These are phyloP conservation scores for Pichia sp. DNA, from an alignment of 1,139 yeast species.

Conservation along the genomic window DNA sequence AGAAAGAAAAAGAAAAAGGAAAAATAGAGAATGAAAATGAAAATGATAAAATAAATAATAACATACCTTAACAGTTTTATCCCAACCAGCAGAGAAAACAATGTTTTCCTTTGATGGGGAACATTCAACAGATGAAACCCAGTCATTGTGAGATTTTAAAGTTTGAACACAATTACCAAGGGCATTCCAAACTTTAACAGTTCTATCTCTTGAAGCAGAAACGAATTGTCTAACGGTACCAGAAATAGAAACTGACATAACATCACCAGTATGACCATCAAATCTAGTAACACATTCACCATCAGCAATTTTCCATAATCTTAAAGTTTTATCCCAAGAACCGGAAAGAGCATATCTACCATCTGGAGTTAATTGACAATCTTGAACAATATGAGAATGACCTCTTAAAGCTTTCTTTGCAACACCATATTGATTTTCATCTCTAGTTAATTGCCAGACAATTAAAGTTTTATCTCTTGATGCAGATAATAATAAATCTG, in stretches of 20 bases:
- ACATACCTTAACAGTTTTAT: slow-evolving; percentile 98
- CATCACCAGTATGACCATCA: slow-evolving; percentile 98
- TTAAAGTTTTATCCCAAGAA: slow-evolving; percentile 99
- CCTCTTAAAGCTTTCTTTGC: slow-evolving; percentile 97
- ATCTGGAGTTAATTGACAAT: slow-evolving; percentile 96
- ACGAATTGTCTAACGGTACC: slow-evolving; percentile 97
- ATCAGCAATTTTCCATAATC: slow-evolving; percentile 95
- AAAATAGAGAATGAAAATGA: slow-evolving; percentile 1
- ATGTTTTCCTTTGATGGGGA: slow-evolving; percentile 63
- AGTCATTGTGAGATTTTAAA: slow-evolving; percentile 93
- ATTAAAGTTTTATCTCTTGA: slow-evolving; percentile 98
- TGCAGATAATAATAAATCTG: slow-evolving; percentile 96
- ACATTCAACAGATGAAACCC: slow-evolving; percentile 98
- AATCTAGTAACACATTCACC: slow-evolving; percentile 95
- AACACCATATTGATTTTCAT: slow-evolving; percentile 95
- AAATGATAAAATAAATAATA: slow-evolving; percentile 13
- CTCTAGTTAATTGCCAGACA: slow-evolving; percentile 98
- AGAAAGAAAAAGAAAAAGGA: slow-evolving; percentile 1
- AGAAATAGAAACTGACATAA: slow-evolving; percentile 93
- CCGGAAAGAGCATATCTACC: slow-evolving; percentile 98
- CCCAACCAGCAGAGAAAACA: slow-evolving; percentile 98
- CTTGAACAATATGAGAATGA: slow-evolving; percentile 99
- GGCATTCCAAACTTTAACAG: slow-evolving; percentile 99
- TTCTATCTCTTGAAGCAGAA: slow-evolving; percentile 98
- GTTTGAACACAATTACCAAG: slow-evolving; percentile 97